Evolutionary conservation across 306 rosid species (phyloP), one percentile per base, ranked within the genome.

Genomic region (Fragaria nilgerrensis): DNA sequence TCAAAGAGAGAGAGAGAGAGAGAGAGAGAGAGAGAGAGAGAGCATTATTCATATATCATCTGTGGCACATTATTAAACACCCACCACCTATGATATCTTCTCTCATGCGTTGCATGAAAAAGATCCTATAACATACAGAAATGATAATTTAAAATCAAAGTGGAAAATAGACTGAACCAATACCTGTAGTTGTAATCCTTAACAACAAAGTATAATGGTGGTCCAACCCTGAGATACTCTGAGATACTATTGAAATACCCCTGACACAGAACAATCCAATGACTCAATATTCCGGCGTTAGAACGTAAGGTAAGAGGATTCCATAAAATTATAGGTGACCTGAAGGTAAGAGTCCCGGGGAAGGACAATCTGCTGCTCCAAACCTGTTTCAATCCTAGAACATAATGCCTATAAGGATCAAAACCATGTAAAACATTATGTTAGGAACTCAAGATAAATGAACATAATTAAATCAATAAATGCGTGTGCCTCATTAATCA

Each of bases 311-410:
- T 23, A n/a, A 25, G 36, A 65, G 48, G 64, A 49, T 62, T 68
- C 56, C 44, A 65, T 52, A 37, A 75, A 41, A 66, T 49, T 55
- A 77, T 17, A 69, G 48, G 74, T 72, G 78, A 94, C 98, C 98
- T 94, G 98, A 75, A 94, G 98, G 82, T 94, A 94, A 84, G 98
- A 94, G 85, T 94, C 93, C 70, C 96, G 87, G 4, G 98, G 98
- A 90, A 94, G 98, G 82, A 89, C 98, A 90, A 94, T 85, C 90
- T 94, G 81, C 86, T 94, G 98, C 86, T 94, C 97, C 70, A 94
- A 88, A 76, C 98, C 98, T 55, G 91, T 84, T 86, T 92, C 91
- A 87, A 94, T 87, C 83, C 93, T 89, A 37, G 92, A 83, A 78
- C 91, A 88, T 87, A 94, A 87, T 82, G 98, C 92, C 98, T 94